Base-by-base conservation (phyloP, 176 grass and related monocot genomes). In the Oryza glaberrima region DNA sequence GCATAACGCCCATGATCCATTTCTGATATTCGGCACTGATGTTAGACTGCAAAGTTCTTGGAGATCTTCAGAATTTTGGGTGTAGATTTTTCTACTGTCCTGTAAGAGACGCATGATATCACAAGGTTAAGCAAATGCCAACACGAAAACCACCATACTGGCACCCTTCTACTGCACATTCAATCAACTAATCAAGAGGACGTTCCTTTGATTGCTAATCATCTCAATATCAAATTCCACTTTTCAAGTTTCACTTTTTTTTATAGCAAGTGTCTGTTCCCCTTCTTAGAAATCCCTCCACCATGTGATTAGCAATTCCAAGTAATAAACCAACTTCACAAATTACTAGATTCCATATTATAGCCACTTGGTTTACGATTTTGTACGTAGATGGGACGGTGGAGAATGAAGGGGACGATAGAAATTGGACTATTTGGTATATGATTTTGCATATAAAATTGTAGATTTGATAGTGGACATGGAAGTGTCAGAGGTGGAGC, bases 1-100 rank as follows among this genome's bases (percentile, higher is more conserved):
- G 75, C 94, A 94, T 96, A 96, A 79, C 84, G 94, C 64, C 91
- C 90, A 41, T 77, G 94, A 35, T 96, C 94, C 97, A 99, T 99
- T 84, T 90, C 88, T 75, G 77, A 69, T 36, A 81, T 66, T 80
- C 78, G 83, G 83, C 86, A 87, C 72, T 70, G 78, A 77, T 89
- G 63, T 81, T 91, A 90, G 54, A 63, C 77, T 82, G 73, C 73
- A 72, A 86, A 45, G 65, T 82, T 94, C 83, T 90, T 72, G 80
- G 61, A 80, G 90, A 87, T 88, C 88, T 84, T 84, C 70, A 78
- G 69, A 79, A 13, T 90, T 89, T 83, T 67, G 56, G 70, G 35
- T 68, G 81, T 9, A 48, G 81, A 84, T 69, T 65, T 84, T 81
- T 86, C 70, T 79, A 56, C 81, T 41, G 86, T 79, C 90, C 97